Base-by-base conservation (phyloP, 2,329 filamentous ascomycete species). In the Exophiala spinifera region DNA sequence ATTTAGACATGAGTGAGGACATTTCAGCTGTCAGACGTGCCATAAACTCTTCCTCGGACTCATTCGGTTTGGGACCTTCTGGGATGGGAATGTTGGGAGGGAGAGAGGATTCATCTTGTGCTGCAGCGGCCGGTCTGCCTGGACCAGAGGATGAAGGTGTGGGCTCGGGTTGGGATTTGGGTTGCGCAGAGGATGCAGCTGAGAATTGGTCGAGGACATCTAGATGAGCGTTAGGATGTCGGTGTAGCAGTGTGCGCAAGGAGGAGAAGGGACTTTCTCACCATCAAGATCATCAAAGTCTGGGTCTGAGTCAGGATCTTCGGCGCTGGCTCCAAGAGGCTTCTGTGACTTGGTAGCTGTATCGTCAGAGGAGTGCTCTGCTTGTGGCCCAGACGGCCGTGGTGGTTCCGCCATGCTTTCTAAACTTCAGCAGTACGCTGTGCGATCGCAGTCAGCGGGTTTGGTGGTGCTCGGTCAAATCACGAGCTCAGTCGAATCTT, bases 241-340 rank as follows among this genome's bases (percentile, higher is more conserved):
- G n/a, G n/a, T n/a, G n/a, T n/a, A n/a, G n/a, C n/a, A 7, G 40
- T 31, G 14, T 40, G 39, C 13, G 37, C 39, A 19, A 23, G 33
- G 28, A 14, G 21, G 14, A 20, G 14, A n/a, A 8, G 28, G 25
- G 37, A 21, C 47, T 10, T 10, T 65, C 75, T 63, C 72, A 89
- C 89, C 90, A 72, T 99, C 94, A 42, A 99, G 77, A 66, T 97
- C 94, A 66, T 96, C 94, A 72, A 95, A 91, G 62, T 97, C 92
- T 5, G 91, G 92, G 66, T 96, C 92, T 17, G 91, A 86, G 14
- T 87, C 84, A 62, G 87, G 81, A 19, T 80, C n/a, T n/a, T n/a
- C 81, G 21, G 63, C 60, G 20, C 53, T 42, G 20, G 47, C 49
- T 17, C 51, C 48, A 40, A 46, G 49, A 43, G 46, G 51, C 15